phyloP scores from a whole-genome alignment of 176 grass and related monocot genomes.

The Echinochloa phyllopogon region DNA sequence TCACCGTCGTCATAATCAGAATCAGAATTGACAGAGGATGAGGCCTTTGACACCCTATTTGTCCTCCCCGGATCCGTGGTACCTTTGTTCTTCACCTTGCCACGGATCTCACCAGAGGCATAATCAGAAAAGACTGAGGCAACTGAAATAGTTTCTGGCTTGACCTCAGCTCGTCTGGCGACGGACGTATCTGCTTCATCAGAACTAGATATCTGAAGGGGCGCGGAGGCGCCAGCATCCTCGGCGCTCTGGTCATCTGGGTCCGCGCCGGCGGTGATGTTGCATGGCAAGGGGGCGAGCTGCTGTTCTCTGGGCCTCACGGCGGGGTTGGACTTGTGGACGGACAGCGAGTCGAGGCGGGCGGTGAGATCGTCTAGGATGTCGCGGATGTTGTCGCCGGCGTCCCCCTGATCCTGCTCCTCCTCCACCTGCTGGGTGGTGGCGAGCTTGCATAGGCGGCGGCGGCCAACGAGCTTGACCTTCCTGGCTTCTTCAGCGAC shows the following conservation, averaged over 20 bases:
- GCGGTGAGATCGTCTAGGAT: slow-evolving; percentile 84
- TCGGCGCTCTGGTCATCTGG: slow-evolving; percentile 38
- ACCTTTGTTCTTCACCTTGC: slow-evolving; percentile 8
- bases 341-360: slow-evolving; percentile 67
- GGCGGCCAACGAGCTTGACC: slow-evolving; percentile 74
- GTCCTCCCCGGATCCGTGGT: slow-evolving; percentile 8
- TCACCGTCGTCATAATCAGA: not conserved
- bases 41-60: slow-evolving; percentile 20
- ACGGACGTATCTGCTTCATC: slow-evolving; percentile 17
- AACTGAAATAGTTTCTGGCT: not conserved
- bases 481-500: slow-evolving; percentile 23
- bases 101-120: not conserved
- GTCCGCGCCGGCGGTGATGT: slow-evolving; percentile 2
- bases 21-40: slow-evolving; percentile 23
- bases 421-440: not conserved
- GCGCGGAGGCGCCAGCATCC: slow-evolving; percentile 9
- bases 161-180: not conserved
- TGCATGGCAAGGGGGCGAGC: slow-evolving; percentile 17
- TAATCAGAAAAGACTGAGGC: not conserved
- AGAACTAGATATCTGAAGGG: not conserved
- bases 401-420: not conserved
- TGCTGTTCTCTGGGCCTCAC: not conserved
- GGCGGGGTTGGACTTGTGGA: slow-evolving; percentile 53
- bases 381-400: slow-evolving; percentile 62
- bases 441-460: slow-evolving; percentile 74